These are phyloP conservation scores for Daldinia caldariorum DNA, from an alignment of 495 filamentous ascomycete species.

Conservation along the genomic window DNA sequence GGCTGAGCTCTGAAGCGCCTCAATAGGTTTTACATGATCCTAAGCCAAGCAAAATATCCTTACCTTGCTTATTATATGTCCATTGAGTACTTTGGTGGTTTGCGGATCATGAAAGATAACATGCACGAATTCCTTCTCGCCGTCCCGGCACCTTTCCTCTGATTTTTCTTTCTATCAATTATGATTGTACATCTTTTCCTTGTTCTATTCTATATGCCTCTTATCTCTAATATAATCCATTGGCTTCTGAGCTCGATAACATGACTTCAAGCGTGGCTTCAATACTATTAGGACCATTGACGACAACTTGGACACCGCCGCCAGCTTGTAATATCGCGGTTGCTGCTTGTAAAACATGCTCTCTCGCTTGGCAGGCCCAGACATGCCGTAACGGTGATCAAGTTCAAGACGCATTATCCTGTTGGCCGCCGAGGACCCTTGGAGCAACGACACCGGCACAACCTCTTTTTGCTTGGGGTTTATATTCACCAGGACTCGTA, in stretches of 20 bases:
- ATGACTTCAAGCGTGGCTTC: not conserved
- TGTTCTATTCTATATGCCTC: not conserved
- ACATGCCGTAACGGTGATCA: not conserved
- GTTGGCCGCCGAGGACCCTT: constrained; percentile 20
- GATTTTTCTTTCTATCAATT: not conserved
- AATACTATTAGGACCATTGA: constrained; percentile 9
- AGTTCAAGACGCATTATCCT: constrained; percentile 1
- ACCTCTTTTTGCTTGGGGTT: constrained; percentile 14
- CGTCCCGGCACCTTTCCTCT: not conserved
- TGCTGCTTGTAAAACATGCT: constrained; percentile 6
- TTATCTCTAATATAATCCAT: not conserved
- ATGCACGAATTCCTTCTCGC: not conserved
- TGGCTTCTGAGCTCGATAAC: not conserved
- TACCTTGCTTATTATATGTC: not conserved
- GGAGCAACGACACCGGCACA: not conserved
- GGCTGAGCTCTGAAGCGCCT: not conserved
- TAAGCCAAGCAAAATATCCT: not conserved
- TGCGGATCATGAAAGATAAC: not conserved
- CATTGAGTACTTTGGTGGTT: not conserved
- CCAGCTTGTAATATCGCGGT: constrained; percentile 11
- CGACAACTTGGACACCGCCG: constrained; percentile 17
- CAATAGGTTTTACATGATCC: not conserved
- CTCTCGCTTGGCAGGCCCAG: constrained; percentile 14
- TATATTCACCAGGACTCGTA: constrained; percentile 19
- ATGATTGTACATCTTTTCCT: not conserved